phyloP scores from a whole-genome alignment of 2,329 filamentous ascomycete genomes.

The Talaromyces verruculosus region DNA sequence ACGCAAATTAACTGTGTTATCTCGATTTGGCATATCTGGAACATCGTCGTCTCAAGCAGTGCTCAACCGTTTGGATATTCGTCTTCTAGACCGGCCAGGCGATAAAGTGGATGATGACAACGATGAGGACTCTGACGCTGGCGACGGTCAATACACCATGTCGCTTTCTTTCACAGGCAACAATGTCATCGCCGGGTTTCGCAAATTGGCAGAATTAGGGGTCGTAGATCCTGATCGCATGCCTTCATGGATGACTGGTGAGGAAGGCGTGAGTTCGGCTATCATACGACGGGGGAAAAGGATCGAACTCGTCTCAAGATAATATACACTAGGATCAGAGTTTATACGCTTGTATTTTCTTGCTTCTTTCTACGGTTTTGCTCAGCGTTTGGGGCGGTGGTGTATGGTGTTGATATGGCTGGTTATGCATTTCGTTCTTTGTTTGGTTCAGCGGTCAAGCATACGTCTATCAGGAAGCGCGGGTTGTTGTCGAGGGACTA shows the following conservation, averaged over 20 bases:
- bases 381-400: neutral
- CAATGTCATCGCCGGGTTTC: slow-evolving; percentile 78
- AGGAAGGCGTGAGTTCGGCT: slow-evolving; percentile 75
- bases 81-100: slow-evolving; percentile 45
- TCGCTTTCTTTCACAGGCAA: slow-evolving; percentile 68
- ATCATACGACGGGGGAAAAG: slow-evolving; percentile 61
- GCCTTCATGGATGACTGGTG: slow-evolving; percentile 89
- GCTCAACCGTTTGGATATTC: slow-evolving; percentile 52
- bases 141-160: slow-evolving; percentile 29
- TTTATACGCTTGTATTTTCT: neutral
- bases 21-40: slow-evolving; percentile 67
- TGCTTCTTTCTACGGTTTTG: neutral
- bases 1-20: slow-evolving; percentile 61
- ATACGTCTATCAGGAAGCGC: neutral
- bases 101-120: slow-evolving; percentile 21
- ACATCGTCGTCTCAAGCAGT: slow-evolving; percentile 31
- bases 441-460: neutral
- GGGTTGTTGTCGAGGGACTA: neutral
- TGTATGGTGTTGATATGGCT: neutral
- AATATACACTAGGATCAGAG: neutral
- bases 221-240: slow-evolving; percentile 70
- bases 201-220: slow-evolving; percentile 73
- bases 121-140: slow-evolving; percentile 20
- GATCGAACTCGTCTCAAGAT: neutral
- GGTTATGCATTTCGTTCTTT: neutral